Base-by-base conservation (phyloP, 192 early-diverging fungal genomes). In the Helicostylum pulchrum region DNA sequence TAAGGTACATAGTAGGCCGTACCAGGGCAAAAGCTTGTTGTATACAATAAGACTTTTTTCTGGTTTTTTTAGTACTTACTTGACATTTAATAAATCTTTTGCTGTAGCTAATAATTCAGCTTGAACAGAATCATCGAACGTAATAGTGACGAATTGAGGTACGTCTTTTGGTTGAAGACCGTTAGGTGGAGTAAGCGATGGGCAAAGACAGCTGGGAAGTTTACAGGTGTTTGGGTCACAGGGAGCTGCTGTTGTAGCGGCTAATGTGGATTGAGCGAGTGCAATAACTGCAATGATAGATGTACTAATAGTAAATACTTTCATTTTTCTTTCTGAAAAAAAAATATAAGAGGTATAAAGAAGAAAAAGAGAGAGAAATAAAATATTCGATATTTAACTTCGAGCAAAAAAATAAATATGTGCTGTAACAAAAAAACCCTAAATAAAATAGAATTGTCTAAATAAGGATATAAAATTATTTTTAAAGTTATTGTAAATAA, bases 71-170 rank as follows among this genome's bases (percentile, higher is more conserved):
- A 26, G 0, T 46, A 67, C 70, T 71, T 76, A 65, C 74, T 76
- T 71, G 64, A 71, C 69, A 17, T 66, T 65, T 21, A 76, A 56
- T 42, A 76, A 34, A 10, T 76, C 61, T 19, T 58, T 23, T 45
- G 69, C 74, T n/a, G 74, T 76, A 32, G 55, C 42, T n/a, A 71
- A 53, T 9, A 76, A 46, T 12, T 55, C 47, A 4, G 58, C 49
- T 34, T 85, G 81, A 62, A 89, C 47, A 6, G 86, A 76, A 70
- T 89, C 88, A 54, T 89, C 88, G 71, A 80, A 87, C 12, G 88
- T 86, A 39, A 86, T 62, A 5, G 76, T 76, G 51, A 84, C 70
- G 68, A 86, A 86, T 58, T 86, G 84, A 7, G 84, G 84, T 4
- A 76, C 77, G 12, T 78, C 73, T 21, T 74, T 73, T 10, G 80